Evolutionary conservation across 805 yeast species (phyloP), one percentile per base, ranked within the genome.

Genomic region (Ogataea pignaliae): DNA sequence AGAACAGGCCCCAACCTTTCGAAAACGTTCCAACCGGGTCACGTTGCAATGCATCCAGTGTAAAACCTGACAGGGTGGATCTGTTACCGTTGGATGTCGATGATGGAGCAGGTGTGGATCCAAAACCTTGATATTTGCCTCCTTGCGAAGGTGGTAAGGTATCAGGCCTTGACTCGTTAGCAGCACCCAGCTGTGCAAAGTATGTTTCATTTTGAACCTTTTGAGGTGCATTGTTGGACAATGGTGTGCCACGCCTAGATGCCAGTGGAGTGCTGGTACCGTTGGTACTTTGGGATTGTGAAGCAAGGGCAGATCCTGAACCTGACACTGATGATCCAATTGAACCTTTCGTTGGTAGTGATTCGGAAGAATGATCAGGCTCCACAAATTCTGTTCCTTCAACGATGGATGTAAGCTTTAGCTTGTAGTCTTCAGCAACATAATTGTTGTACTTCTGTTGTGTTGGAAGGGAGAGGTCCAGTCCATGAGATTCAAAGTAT

Each of bases 391-490:
- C 81, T 41, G 70, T 73, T 28, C 88, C 97, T 53, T 86, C 89
- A 36, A 88, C 76, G 40, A 73, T 75, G 48, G 91, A 82, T 8
- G 87, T 78, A 50, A 93, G 73, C 62, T 83, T 79, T 56, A 81
- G 85, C 62, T 90, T 88, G 65, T 93, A 93, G 64, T 93, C 98
- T 56, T 84, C 89, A n/a, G 99, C 98, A 36, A 88, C 88, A 34
- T 82, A 81, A 54, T 93, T 89, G 62, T 88, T 85, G 67, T 87
- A 93, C 69, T 93, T 91, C 47, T 72, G 63, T 54, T 79, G 79
- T 36, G 89, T 81, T 34, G 88, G 83, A 51, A 83, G 68, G 18
- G 68, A 57, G 46, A 76, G 57, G 58, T 81, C 88, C 29, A 90
- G 64, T 18, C 96, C 96, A 63, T 89, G 81, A 10, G 73, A 66